These are phyloP conservation scores for Croton setiger DNA, from an alignment of 441 rosid genomes.

Conservation along the genomic window DNA sequence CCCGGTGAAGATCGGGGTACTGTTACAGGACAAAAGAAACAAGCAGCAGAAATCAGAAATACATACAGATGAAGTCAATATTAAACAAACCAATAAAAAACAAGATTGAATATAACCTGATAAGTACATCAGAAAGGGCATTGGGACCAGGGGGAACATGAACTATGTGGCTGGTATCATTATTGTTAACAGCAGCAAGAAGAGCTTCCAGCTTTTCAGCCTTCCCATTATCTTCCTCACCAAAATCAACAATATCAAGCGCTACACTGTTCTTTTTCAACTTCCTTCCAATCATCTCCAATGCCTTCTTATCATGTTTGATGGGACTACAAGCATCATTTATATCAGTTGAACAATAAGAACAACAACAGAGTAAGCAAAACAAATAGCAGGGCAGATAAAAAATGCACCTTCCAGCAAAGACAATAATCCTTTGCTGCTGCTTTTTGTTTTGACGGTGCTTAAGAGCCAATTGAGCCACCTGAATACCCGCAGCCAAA, in stretches of 20 bases:
- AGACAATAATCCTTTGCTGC: constrained; percentile 80
- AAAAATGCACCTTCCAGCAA: constrained; percentile 69
- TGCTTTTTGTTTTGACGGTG: constrained; percentile 96
- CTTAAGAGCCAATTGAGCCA: constrained; percentile 88
- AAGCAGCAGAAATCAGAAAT: not conserved
- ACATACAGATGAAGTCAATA: not conserved
- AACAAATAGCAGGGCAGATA: not conserved
- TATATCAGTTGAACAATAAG: not conserved
- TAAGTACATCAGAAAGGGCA: constrained; percentile 89
- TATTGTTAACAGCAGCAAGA: constrained; percentile 77
- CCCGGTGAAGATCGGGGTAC: constrained; percentile 71
- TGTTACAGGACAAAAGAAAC: constrained; percentile 24
- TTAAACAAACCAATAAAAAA: not conserved
- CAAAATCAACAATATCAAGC: constrained; percentile 88
- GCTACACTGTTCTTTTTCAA: constrained; percentile 91
- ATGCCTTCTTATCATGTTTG: constrained; percentile 71
- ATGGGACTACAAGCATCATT: constrained; percentile 50
- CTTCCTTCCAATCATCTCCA: constrained; percentile 85
- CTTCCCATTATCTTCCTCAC: constrained; percentile 89
- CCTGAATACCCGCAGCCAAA: constrained; percentile 77
- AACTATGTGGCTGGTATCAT: constrained; percentile 83
- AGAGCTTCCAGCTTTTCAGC: constrained; percentile 83
- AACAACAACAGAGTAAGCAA: not conserved
- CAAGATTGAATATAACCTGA: constrained; percentile 44
- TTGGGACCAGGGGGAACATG: constrained; percentile 82